Evolutionary conservation across 2,329 filamentous ascomycete species (phyloP).

Genomic region (Alternaria novae-zelandiae): DNA sequence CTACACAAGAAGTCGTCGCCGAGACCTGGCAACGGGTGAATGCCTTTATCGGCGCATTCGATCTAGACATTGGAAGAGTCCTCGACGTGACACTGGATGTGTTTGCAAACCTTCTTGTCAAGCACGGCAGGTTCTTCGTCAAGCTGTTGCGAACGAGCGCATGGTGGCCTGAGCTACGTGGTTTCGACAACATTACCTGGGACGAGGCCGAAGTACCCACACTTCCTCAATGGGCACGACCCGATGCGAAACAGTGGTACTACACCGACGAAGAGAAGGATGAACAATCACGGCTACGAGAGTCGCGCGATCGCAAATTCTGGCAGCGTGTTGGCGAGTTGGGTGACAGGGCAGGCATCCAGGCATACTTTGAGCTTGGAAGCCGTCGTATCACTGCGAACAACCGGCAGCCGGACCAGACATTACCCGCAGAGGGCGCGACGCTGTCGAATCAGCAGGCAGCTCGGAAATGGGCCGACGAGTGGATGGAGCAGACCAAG

Average conservation of each 20-base stretch:
- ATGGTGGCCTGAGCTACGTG: conserved; percentile 86
- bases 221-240: conserved; percentile 85
- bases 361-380: conserved; percentile 89
- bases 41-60: conserved; percentile 93
- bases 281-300: conserved; percentile 62
- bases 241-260: conserved; percentile 68
- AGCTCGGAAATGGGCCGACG: conserved; percentile 45
- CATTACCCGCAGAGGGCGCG: conserved; percentile 23
- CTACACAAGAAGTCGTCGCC: conserved; percentile 76
- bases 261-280: conserved; percentile 73
- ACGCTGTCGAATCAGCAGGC: conserved; percentile 52
- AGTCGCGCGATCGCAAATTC: conserved; percentile 74
- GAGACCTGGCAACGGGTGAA: conserved; percentile 92
- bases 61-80: conserved; percentile 92
- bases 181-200: conserved; percentile 57
- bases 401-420: conserved; percentile 41
- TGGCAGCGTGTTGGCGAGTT: conserved; percentile 80
- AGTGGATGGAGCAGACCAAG: conserved; percentile 82
- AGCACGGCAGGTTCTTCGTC: conserved; percentile 92
- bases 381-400: conserved; percentile 66
- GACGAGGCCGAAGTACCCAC: conserved; percentile 63
- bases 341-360: conserved; percentile 62
- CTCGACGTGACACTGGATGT: conserved; percentile 95
- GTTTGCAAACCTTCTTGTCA: conserved; percentile 90
- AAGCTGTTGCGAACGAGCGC: conserved; percentile 90